Conservation (phyloP, 2,329 filamentous ascomycete genomes). For the Aspergillus felis region DNA sequence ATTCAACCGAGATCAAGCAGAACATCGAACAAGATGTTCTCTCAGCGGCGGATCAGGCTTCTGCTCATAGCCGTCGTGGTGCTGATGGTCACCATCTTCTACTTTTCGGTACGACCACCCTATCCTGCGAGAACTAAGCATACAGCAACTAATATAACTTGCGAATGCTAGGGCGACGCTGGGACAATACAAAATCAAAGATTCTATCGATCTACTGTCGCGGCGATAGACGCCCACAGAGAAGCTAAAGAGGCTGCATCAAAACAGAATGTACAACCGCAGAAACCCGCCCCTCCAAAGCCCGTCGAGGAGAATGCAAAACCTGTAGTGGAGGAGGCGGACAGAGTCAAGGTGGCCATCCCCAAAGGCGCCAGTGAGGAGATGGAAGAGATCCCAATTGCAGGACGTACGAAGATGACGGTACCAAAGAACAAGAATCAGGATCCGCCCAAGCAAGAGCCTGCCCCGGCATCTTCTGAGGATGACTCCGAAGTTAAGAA, state of each 20-base stretch:
- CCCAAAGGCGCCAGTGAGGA: constrained; percentile 39
- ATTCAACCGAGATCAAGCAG: neutral
- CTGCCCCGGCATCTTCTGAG: constrained; percentile 44
- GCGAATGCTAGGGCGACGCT: constrained; percentile 33
- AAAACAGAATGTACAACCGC: constrained; percentile 58
- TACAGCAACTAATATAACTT: constrained; percentile 5
- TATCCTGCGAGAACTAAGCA: neutral
- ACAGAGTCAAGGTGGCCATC: constrained; percentile 18
- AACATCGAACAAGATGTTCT: constrained; percentile 53
- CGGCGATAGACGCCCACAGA: constrained; percentile 50
- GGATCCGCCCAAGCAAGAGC: constrained; percentile 39
- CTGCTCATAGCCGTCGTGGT: constrained; percentile 62
- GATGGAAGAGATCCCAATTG: constrained; percentile 47
- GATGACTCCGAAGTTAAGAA: constrained; percentile 51
- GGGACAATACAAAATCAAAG: constrained; percentile 39
- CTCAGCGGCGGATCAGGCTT: constrained; percentile 65
- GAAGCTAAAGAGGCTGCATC: constrained; percentile 44
- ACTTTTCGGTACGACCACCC: constrained; percentile 59
- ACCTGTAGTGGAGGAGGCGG: constrained; percentile 5
- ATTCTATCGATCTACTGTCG: constrained; percentile 55
- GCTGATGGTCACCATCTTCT: constrained; percentile 64
- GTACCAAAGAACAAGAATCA: constrained; percentile 34
- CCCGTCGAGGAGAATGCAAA: constrained; percentile 36
- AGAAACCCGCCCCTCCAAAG: constrained; percentile 58
- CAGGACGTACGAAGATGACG: constrained; percentile 52